Percentiles rank a stretch among this genome's conserved stretches.
Evolutionary conservation across 805 yeast species (phyloP).

Genomic region (Suhomyces xylopsoci): DNA sequence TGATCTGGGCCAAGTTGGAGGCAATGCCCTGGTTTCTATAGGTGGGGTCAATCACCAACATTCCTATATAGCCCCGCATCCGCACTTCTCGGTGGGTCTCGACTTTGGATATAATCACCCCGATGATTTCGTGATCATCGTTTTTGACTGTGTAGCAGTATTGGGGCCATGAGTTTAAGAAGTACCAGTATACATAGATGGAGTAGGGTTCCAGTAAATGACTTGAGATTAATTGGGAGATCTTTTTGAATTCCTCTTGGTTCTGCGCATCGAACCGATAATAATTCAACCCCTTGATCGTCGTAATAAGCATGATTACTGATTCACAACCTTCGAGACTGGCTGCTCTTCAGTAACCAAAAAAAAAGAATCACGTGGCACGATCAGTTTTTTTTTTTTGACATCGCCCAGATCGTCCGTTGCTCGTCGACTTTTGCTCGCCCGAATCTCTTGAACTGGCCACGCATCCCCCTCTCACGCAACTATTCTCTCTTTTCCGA

Average conservation of each 20-base stretch:
- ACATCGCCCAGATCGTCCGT: background rate
- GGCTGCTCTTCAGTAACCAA: background rate
- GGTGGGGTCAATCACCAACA: constrained; percentile 78
- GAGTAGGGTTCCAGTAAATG: constrained; percentile 95
- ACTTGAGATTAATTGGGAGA: constrained; percentile 57
- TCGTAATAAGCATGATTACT: constrained; percentile 5
- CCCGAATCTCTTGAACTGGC: background rate
- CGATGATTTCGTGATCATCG: constrained; percentile 47
- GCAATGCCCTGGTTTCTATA: constrained; percentile 84
- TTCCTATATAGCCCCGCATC: constrained; percentile 89
- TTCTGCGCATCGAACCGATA: constrained; percentile 18
- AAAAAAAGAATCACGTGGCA: background rate
- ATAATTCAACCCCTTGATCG: constrained; percentile 19
- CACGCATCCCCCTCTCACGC: background rate
- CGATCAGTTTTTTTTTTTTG: background rate
- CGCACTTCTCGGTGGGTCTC: constrained; percentile 74
- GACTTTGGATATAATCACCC: constrained; percentile 79
- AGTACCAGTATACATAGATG: constrained; percentile 86
- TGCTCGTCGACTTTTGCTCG: background rate
- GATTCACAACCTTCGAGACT: background rate
- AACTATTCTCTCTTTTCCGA: background rate
- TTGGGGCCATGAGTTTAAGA: constrained; percentile 87
- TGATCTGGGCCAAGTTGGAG: constrained; percentile 57
- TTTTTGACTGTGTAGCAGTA: constrained; percentile 64
- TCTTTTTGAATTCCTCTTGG: constrained; percentile 44